A percentile compares a stretch with the other conserved stretches of the same genome.
phyloP scores from a whole-genome alignment of 1,284 basidiomycete genomes.

The Hymenochaete sp. region DNA sequence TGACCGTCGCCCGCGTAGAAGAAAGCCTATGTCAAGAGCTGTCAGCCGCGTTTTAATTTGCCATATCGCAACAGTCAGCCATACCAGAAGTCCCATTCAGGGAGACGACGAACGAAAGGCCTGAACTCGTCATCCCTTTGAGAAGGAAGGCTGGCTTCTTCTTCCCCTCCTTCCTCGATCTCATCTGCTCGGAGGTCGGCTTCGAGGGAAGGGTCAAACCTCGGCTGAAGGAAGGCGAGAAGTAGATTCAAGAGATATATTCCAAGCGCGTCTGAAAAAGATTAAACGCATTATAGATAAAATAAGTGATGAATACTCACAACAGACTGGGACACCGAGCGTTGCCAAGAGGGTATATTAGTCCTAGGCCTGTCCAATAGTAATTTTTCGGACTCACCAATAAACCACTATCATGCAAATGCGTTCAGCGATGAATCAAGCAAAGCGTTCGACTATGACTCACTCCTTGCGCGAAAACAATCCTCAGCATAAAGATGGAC shows the following conservation, averaged over 20 bases:
- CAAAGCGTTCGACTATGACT: constrained; percentile 29
- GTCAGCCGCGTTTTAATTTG: too few species aligned
- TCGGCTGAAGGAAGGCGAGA: constrained; percentile 83
- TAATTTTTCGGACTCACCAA: constrained; percentile 43
- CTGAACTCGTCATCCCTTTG: constrained; percentile 85
- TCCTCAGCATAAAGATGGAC: constrained; percentile 76
- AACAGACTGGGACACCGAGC: constrained; percentile 46
- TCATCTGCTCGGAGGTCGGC: constrained; percentile 91
- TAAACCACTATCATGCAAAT: constrained; percentile 71
- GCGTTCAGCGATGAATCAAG: constrained; percentile 4
- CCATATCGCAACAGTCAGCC: constrained; percentile 22
- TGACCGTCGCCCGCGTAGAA: constrained; percentile 78
- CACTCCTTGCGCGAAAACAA: constrained; percentile 85
- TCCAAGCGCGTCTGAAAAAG: constrained; percentile 63
- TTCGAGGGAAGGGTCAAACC: constrained; percentile 93
- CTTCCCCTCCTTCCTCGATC: constrained; percentile 83
- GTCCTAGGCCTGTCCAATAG: not conserved
- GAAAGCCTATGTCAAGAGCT: constrained; percentile 86
- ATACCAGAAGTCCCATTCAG: constrained; percentile 95
- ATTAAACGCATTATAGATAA: not conserved
- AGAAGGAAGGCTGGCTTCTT: constrained; percentile 39
- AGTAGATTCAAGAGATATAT: constrained; percentile 92
- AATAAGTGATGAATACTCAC: constrained; percentile 34
- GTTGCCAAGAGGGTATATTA: constrained; percentile 17
- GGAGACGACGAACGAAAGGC: constrained; percentile 92